Base-by-base conservation (phyloP, 345 rosid genomes). In the Bruguiera parviflora region DNA sequence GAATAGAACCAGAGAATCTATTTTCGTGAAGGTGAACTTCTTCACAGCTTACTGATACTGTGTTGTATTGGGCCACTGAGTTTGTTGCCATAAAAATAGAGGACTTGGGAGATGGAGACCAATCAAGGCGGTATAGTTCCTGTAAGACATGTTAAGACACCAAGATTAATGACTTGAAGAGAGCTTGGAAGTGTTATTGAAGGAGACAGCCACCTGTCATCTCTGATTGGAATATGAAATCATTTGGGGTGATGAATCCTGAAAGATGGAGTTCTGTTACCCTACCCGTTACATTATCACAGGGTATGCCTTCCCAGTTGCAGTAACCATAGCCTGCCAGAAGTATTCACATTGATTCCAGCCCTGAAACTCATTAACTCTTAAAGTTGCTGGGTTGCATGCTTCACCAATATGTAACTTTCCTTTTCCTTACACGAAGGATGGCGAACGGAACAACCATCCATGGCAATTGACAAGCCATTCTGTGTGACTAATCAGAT, bases 111-210 rank as follows among this genome's bases (percentile, higher is more conserved):
- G 84, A 59, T 63, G 66, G 29, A 64, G 67, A 10, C 88, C 84
- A 15, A 87, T 84, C 16, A n/a, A 67, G 78, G 72, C 2, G 91
- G 87, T 21, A 87, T 79, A 25, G 3, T 71, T 51, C 88, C 91
- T 3, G 80, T 39, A 9, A 84, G 79, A 47, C 75, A 77, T 8
- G 74, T 58, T 5, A 87, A 83, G 60, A 83, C 85, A 37, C 91
- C 88, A 29, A 86, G 86, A 76, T 86, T 84, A 35, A 87, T 75
- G 29, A 87, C 84, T 64, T 81, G 39, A 28, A 87, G 85, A 25
- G 73, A 83, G 58, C 74, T 71, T 65, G 83, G 70, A 56, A 73
- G 64, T 51, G 79, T 67, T 69, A 84, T 47, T 11, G 84, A 83
- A 43, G 87, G 81, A 56, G 87, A 83, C 55, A 87, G 60, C 68